phyloP scores from a whole-genome alignment of 1,284 basidiomycete genomes.

The Trichosporon sp. region DNA sequence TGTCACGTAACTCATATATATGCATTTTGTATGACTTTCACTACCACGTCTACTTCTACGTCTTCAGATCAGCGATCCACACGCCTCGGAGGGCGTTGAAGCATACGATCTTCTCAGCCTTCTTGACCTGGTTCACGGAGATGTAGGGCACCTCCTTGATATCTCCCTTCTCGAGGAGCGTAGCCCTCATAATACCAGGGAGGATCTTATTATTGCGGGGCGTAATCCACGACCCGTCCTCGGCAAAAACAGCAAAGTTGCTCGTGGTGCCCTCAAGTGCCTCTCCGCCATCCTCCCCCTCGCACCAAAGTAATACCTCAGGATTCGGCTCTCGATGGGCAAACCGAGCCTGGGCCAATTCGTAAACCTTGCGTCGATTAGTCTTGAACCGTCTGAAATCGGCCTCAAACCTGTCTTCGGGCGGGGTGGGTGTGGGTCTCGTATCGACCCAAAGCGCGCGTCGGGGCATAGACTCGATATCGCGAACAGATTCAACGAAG shows the following conservation, averaged over 20 bases:
- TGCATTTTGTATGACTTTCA: slow-evolving; percentile 4
- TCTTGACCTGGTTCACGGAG: slow-evolving; percentile 21
- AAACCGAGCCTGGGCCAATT: slow-evolving; percentile 24
- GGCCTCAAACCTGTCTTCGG: slow-evolving; percentile 6
- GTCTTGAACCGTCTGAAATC: slow-evolving; percentile 36
- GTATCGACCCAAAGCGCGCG: slow-evolving; percentile 33
- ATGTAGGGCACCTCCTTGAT: slow-evolving; percentile 28
- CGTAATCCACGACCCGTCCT: slow-evolving; percentile 33
- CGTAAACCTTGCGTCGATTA: slow-evolving; percentile 32
- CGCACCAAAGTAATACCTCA: not conserved
- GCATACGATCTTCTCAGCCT: slow-evolving; percentile 30
- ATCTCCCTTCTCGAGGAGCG: slow-evolving; percentile 27
- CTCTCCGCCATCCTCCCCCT: not conserved
- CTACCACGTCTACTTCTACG: slow-evolving; percentile 30
- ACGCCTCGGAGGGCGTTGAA: slow-evolving; percentile 44
- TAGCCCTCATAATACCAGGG: slow-evolving; percentile 32
- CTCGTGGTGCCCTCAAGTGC: slow-evolving; percentile 36
- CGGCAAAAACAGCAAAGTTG: slow-evolving; percentile 36
- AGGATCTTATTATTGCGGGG: slow-evolving; percentile 26
- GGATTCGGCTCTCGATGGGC: not conserved
- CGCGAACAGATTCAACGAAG: slow-evolving; percentile 16
- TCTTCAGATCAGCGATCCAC: no score
- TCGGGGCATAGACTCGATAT: not conserved
- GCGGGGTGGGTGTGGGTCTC: not conserved
- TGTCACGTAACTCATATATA: not conserved